phyloP scores from a whole-genome alignment of 2,329 filamentous ascomycete genomes.

The Exophiala bonariae region DNA sequence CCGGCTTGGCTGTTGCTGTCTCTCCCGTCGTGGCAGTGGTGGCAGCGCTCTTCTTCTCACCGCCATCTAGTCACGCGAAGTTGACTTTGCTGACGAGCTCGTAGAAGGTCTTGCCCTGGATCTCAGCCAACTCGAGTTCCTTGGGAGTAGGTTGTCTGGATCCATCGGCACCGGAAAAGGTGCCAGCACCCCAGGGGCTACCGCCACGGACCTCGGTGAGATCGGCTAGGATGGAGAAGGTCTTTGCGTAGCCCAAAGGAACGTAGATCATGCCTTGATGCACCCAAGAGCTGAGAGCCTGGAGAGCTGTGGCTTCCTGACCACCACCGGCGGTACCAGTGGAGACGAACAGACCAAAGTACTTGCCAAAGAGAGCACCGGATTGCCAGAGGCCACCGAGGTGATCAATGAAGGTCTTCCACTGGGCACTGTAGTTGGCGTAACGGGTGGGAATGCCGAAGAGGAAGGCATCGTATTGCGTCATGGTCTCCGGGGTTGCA shows the following conservation, averaged over 20 bases:
- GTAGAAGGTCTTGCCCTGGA: conserved; percentile 86
- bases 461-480: conserved; percentile 82
- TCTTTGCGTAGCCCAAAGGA: conserved; percentile 86
- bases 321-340: conserved; percentile 84
- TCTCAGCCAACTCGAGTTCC: conserved; percentile 77
- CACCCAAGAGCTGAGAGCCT: conserved; percentile 77
- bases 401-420: conserved; percentile 83
- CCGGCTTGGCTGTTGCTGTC: conserved; percentile 27
- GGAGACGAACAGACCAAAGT: conserved; percentile 86
- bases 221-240: conserved; percentile 70
- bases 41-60: conserved; percentile 35
- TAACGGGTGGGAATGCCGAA: conserved; percentile 94
- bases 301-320: conserved; percentile 84
- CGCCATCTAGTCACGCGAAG: conserved; percentile 76
- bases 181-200: conserved; percentile 89
- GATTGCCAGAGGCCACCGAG: conserved; percentile 80
- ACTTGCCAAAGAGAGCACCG: conserved; percentile 81
- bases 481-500: conserved; percentile 62
- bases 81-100: conserved; percentile 69
- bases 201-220: conserved; percentile 81
- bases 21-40: conserved; percentile 29
- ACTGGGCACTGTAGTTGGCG: conserved; percentile 96
- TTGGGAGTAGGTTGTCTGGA: conserved; percentile 73
- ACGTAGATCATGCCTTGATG: conserved; percentile 97
- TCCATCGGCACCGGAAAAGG: conserved; percentile 76